Base-by-base conservation (phyloP, 352 stramenopile genomes). In the Phytophthora tubulina region DNA sequence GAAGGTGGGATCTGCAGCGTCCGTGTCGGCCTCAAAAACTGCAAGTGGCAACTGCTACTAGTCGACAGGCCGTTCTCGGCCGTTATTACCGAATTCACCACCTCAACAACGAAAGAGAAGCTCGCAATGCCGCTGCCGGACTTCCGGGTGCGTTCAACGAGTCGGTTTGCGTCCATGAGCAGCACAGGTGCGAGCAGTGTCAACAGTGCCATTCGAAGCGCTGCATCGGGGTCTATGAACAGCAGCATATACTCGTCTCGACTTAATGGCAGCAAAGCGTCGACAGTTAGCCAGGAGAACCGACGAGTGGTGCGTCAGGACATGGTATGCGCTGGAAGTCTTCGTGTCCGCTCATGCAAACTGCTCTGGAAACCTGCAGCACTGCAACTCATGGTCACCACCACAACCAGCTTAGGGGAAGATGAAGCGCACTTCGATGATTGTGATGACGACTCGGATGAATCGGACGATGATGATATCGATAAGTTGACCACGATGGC, bases 301-400 rank as follows among this genome's bases (percentile, higher is more conserved):
- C 49, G 58, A 44, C 58, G 61, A 54, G 61, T 76, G 27, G 67
- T 79, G 30, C 53, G 58, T 33, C 61, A 73, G 38, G 70, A 54
- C 9, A 70, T 76, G 32, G 52, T 81, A 10, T 76, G 65, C 36
- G 53, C 61, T 48, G 73, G 73, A 45, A 77, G 64, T 54, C 70
- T 81, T 21, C 67, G 62, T 35, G 64, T 80, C 15, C 69, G 73
- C 27, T 63, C 64, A n/a, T 81, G 66, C 42, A 81, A 81, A n/a
- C 8, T 80, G 21, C 55, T 81, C 1, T 81, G 73, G 73, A 81
- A 81, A 33, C 65, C 73, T 8, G 70, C 53, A 42, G 70, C 50
- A 7, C 49, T 81, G 15, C 73, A 81, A 42, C 38, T 81, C n/a
- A 58, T 78, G 30, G 64, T 74, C 51, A 78, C 73, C 38, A 80